Evolutionary conservation across 805 yeast species (phyloP).

Genomic region (Candida manassasensis): DNA sequence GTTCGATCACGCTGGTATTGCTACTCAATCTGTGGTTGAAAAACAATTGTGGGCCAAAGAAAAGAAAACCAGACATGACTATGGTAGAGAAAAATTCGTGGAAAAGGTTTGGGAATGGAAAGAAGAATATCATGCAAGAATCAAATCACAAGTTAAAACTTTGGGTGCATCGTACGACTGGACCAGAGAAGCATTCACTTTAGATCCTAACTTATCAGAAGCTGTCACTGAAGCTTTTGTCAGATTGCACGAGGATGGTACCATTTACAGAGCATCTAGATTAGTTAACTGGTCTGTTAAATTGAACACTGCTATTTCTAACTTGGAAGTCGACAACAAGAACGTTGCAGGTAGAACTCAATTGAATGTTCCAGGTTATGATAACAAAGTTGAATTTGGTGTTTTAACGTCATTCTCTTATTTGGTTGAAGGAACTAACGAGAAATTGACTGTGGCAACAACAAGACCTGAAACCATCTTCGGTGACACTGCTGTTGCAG

Average conservation of each 20-base stretch:
- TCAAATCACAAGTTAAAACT: constrained; percentile 75
- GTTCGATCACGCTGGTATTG: constrained; percentile 98
- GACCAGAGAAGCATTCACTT: constrained; percentile 90
- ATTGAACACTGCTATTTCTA: constrained; percentile 91
- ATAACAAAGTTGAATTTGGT: constrained; percentile 90
- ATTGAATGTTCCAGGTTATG: constrained; percentile 85
- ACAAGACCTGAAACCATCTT: constrained; percentile 98
- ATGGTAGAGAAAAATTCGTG: constrained; percentile 86
- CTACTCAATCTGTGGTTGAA: constrained; percentile 97
- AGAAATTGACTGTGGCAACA: constrained; percentile 87
- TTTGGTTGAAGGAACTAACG: constrained; percentile 79
- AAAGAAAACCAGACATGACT: constrained; percentile 88
- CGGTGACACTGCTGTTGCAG: constrained; percentile 98
- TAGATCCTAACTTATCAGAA: constrained; percentile 69
- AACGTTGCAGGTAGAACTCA: constrained; percentile 78
- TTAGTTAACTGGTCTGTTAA: constrained; percentile 96
- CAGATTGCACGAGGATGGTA: constrained; percentile 87
- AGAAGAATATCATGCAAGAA: constrained; percentile 82
- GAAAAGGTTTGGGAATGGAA: constrained; percentile 98
- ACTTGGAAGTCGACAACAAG: constrained; percentile 93
- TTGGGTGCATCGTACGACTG: constrained; percentile 98
- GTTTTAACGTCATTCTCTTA: constrained; percentile 94
- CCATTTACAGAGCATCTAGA: constrained; percentile 88
- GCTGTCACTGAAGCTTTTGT: constrained; percentile 92
- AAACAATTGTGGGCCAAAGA: constrained; percentile 88